These are phyloP conservation scores for Adansonia digitata DNA, from an alignment of 345 rosid genomes.

Conservation along the genomic window DNA sequence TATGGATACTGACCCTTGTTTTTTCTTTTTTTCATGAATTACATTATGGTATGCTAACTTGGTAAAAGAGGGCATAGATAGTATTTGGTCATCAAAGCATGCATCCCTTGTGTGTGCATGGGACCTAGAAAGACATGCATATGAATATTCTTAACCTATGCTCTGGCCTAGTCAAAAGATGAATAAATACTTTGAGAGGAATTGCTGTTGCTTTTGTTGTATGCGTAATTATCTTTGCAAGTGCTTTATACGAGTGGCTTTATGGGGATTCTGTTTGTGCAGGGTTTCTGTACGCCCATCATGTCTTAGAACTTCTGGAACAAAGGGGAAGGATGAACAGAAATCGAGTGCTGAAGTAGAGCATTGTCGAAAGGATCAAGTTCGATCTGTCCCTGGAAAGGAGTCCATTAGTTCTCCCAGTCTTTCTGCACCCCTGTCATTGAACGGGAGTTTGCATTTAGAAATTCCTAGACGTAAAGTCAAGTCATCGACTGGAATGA, in stretches of 20 bases:
- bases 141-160: background rate
- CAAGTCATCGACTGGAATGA: slow-evolving; percentile 18
- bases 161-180: background rate
- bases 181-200: background rate
- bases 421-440: slow-evolving; percentile 9
- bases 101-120: background rate
- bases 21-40: background rate
- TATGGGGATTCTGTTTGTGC: slow-evolving; percentile 20
- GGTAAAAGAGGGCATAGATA: background rate
- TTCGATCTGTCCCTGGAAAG: slow-evolving; percentile 19
- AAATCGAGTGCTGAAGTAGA: slow-evolving; percentile 21
- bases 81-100: background rate
- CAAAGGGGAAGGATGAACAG: no score
- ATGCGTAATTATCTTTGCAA: background rate
- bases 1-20: background rate
- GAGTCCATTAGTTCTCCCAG: slow-evolving; percentile 10
- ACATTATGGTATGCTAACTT: background rate
- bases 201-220: background rate
- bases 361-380: slow-evolving; percentile 24
- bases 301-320: slow-evolving; percentile 27
- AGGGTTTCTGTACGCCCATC: slow-evolving; percentile 9
- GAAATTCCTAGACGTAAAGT: slow-evolving; percentile 26
- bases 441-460: slow-evolving; percentile 20
- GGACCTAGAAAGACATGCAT: background rate
- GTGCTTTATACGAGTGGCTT: background rate